A percentile compares a stretch with the other conserved stretches of the same genome.
Evolutionary conservation across 1,284 basidiomycete genomes (phyloP).

Genomic region (Takashimella tepidaria): DNA sequence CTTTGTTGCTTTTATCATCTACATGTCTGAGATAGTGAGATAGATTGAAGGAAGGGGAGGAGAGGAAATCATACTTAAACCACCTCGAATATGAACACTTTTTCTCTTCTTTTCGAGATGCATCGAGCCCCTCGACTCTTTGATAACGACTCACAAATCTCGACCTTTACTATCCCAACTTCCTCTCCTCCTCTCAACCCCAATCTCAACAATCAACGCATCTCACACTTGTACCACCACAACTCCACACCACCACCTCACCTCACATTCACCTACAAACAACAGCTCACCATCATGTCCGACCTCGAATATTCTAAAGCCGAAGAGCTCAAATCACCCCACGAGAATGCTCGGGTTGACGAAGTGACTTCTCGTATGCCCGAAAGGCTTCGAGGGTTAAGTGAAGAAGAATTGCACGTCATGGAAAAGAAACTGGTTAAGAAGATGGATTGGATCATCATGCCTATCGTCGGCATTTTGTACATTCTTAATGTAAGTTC

Average conservation of each 20-base stretch:
- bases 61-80: too few species aligned
- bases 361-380: slow-evolving; percentile 14
- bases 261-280: background rate
- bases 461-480: slow-evolving; percentile 15
- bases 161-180: too few species aligned
- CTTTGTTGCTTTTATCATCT: too few species aligned
- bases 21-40: too few species aligned
- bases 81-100: too few species aligned
- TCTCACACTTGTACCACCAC: background rate
- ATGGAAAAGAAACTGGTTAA: slow-evolving; percentile 27
- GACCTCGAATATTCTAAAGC: background rate
- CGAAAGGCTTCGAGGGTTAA: slow-evolving; percentile 25
- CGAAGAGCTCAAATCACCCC: slow-evolving; percentile 6
- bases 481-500: slow-evolving; percentile 8
- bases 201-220: background rate
- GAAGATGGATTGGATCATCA: slow-evolving; percentile 23
- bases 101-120: too few species aligned
- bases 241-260: background rate
- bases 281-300: background rate
- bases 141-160: too few species aligned
- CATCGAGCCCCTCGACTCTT: too few species aligned
- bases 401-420: slow-evolving; percentile 25
- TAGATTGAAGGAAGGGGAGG: too few species aligned
- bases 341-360: background rate
- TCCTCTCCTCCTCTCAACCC: too few species aligned